Base-by-base conservation (phyloP, 2,329 filamentous ascomycete genomes). In the Cytospora schulzeri region DNA sequence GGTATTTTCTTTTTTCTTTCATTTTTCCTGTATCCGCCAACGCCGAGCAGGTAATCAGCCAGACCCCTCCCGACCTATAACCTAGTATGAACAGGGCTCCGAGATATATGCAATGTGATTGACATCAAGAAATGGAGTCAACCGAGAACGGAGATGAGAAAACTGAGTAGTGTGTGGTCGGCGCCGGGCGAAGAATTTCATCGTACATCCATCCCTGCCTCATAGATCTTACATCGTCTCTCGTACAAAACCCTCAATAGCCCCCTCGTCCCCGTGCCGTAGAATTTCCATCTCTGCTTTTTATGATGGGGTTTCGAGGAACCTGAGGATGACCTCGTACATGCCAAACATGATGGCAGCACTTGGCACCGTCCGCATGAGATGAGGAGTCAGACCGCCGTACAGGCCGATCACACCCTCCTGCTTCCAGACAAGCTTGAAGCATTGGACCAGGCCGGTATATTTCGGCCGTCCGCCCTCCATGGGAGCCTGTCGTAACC, bases 341-440 rank as follows among this genome's bases (percentile, higher is more conserved):
- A 95, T 95, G 77, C 92, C 93, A 76, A 97, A 97, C 91, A 96
- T 97, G 76, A 98, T 96, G 70, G 91, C 93, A 9, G 94, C 93
- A 70, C 91, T 95, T 1, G 94, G 94, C 7, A 97, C 93, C 8
- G 93, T 93, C 67, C 93, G 85, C 77, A 97, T 86, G 72, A 98
- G 86, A 75, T 98, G 94, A 55, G 94, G 93, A 17, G 93, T 96
- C 72, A 98, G 82, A 22, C 93, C 93, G 63, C 94, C 93, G 74
- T 97, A 98, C 67, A 98, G 81, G 35, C 90, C 91, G 55, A 88
- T 86, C 76, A 97, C 83, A 56, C 93, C 92, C 76, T 97, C 94
- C 73, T 97, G 92, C 72, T 89, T 90, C 85, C 88, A 94, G 53
- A 97, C 90, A 22, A 92, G 84, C 74, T 87, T 88, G 81, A 97